Conservation (phyloP, 2,329 filamentous ascomycete genomes). For the Colletotrichum sp. region DNA sequence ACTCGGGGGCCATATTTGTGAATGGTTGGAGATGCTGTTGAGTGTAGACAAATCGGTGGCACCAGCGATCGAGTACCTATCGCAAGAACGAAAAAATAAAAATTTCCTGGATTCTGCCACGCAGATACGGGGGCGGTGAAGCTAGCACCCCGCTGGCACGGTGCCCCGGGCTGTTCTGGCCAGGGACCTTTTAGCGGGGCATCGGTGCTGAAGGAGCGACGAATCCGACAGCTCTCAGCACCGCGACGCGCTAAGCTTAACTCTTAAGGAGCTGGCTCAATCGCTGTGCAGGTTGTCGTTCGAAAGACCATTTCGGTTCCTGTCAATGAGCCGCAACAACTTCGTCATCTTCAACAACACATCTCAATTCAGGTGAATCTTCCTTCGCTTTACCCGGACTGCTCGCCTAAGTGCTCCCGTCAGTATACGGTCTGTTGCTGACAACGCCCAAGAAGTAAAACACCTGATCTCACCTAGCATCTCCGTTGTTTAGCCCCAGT, state of each 20-base stretch:
- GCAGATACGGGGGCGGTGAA: slow-evolving; percentile 14
- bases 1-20: slow-evolving; percentile 48
- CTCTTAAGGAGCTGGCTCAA: not conserved
- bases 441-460: not conserved
- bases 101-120: slow-evolving; percentile 25
- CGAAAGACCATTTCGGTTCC: not conserved
- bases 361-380: not conserved
- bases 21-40: slow-evolving; percentile 6
- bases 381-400: not conserved
- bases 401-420: not conserved
- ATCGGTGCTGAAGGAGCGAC: not conserved
- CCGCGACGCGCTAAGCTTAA: not conserved
- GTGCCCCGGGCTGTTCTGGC: not conserved
- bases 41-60: not conserved
- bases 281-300: not conserved
- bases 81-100: slow-evolving; percentile 27
- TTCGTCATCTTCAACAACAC: not conserved
- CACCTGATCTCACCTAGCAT: not conserved
- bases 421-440: not conserved
- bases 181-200: slow-evolving; percentile 2
- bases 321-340: not conserved
- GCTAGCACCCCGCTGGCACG: not conserved
- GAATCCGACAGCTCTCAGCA: not conserved
- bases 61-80: not conserved
- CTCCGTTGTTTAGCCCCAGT: not conserved